Base-by-base conservation (phyloP, 2,329 filamentous ascomycete genomes). In the Diaporthe sp. region DNA sequence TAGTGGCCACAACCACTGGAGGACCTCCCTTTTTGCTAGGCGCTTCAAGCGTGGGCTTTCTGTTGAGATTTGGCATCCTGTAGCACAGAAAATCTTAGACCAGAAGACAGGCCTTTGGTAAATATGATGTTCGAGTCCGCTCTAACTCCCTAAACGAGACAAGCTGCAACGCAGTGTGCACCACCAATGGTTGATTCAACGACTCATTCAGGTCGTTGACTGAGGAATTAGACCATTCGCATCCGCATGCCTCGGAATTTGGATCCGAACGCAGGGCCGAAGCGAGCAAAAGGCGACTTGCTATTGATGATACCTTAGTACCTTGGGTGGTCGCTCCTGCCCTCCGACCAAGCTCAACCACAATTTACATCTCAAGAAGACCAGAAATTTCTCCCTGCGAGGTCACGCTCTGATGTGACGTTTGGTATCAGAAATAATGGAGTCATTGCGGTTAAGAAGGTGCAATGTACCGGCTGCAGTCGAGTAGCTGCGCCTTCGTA, bases 21-120 rank as follows among this genome's bases (percentile, higher is more conserved):
- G 44, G 31, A 8, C 31, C 1, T 2, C 12, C 2, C 19, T 19
- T 17, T 37, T 67, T 67, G 62, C 62, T 51, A 51, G 62, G 62
- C 44, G 62, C 62, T 51, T 34, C 28, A 25, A 51, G 31, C 44
- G 62, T 67, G 62, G 62, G 44, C 28, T 67, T 51, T 25, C 22
- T 37, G 12, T 25, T 19, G 44, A 17, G 8, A n/a, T 28, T 37
- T 31, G n/a, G 60, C 22, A 46, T 37, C 3, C 62, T 37, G 44
- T 37, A 17, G 28, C 28, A 22, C 6, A 51, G 31, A 67, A 44
- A 51, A 51, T 10, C 37, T 13, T 67, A 67, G 44, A 67, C 62
- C 9, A 3, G 10, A 10, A 37, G 44, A 67, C 28, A 12, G 19
- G 8, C 28, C 44, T 17, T 7, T 51, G 19, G 19, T 51, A 22